Percentiles rank a stretch among this genome's conserved stretches.
Conservation (phyloP, 148 eudicot species). For the Cornus florida region DNA sequence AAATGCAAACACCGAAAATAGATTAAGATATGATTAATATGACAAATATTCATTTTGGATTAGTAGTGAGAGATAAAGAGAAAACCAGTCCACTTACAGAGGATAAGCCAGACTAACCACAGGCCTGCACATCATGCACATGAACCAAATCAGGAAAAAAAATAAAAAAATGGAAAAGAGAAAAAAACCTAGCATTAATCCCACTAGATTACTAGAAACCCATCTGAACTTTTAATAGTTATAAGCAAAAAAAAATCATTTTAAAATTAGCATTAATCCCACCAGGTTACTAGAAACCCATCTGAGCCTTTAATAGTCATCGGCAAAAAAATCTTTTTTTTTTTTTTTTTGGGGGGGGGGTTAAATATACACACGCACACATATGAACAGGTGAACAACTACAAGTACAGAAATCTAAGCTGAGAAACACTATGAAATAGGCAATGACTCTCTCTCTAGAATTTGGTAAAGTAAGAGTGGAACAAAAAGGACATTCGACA, state of each 20-base stretch:
- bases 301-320: neutral
- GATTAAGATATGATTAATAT: too few relatives aligned
- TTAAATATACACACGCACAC: too few relatives aligned
- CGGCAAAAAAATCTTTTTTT: too few relatives aligned
- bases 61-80: neutral
- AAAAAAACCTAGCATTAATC: too few relatives aligned
- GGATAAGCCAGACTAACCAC: slow-evolving; percentile 90
- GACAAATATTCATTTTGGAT: neutral
- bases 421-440: neutral
- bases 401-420: neutral
- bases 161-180: neutral
- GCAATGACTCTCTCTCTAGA: neutral
- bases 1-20: neutral
- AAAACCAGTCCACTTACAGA: slow-evolving; percentile 54
- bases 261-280: neutral
- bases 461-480: neutral
- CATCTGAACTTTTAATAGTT: too few relatives aligned
- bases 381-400: too few relatives aligned
- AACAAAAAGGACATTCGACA: neutral
- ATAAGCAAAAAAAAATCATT: too few relatives aligned
- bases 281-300: neutral
- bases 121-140: slow-evolving; percentile 66
- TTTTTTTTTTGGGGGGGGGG: too few relatives aligned
- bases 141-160: slow-evolving; percentile 3
- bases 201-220: too few relatives aligned